Conservation (phyloP, 257 asterid species). For the Oldenlandia corymbosa region DNA sequence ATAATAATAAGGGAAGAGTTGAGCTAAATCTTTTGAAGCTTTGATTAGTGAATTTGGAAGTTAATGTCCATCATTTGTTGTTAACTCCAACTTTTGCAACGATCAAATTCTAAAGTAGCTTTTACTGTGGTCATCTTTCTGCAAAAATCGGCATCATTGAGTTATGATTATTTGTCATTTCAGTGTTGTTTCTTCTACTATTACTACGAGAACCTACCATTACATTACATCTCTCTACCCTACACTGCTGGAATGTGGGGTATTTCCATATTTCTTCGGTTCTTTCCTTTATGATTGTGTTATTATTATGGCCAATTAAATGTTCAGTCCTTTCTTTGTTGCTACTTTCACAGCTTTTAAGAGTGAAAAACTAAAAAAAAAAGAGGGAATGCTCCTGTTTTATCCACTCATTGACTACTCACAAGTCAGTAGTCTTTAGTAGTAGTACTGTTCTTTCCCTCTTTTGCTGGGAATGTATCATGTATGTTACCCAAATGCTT, state of each 20-base stretch:
- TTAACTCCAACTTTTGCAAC: conserved; percentile 7
- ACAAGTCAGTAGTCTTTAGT: conserved; percentile 5
- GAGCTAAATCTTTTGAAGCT: too few species aligned
- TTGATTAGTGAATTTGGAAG: too few species aligned
- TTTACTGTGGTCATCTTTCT: conserved; percentile 3
- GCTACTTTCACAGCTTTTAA: conserved; percentile 49
- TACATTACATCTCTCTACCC: conserved; percentile 17
- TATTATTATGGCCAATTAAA: conserved; percentile 42
- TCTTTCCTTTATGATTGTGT: conserved; percentile 34
- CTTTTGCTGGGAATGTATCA: conserved; percentile 41
- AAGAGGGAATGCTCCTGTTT: conserved; percentile 20
- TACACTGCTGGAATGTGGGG: conserved; percentile 27
- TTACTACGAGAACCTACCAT: conserved; percentile 1
- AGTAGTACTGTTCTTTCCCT: conserved; percentile 52
- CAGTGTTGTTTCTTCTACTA: conserved; percentile 12
- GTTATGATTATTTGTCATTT: conserved; percentile 12
- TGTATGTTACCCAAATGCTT: conserved; percentile 16
- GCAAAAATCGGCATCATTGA: conserved; percentile 14
- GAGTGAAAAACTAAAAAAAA: too few species aligned
- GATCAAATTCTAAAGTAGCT: background rate
- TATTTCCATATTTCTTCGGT: conserved; percentile 7
- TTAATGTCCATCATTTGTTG: background rate
- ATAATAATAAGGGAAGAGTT: too few species aligned
- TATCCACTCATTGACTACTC: conserved; percentile 2
- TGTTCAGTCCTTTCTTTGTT: conserved; percentile 36